These are phyloP conservation scores for Pelargonium nanum DNA, from an alignment of 345 rosid genomes.

Conservation along the genomic window DNA sequence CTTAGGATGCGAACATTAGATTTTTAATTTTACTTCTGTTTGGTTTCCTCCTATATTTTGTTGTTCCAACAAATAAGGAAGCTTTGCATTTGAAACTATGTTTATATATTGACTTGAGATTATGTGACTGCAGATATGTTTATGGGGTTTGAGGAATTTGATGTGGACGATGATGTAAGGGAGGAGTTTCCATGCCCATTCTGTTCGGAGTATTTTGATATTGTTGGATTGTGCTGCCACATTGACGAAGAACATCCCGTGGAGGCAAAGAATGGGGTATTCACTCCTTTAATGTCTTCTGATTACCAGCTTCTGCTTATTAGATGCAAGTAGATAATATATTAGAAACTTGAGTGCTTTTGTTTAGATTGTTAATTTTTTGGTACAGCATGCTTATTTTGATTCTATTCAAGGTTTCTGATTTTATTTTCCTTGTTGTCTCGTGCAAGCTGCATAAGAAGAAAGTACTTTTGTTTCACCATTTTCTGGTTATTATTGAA, in stretches of 20 bases:
- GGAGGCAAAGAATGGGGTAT: conserved; percentile 91
- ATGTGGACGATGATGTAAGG: conserved; percentile 78
- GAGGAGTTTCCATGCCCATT: conserved; percentile 97
- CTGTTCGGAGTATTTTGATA: conserved; percentile 81
- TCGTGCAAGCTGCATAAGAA: not conserved
- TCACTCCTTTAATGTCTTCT: conserved; percentile 2
- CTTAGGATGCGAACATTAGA: not conserved
- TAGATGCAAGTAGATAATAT: not conserved
- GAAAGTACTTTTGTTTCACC: not conserved
- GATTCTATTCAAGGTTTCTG: too few species aligned
- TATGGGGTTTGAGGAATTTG: conserved; percentile 76
- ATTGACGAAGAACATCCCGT: conserved; percentile 79
- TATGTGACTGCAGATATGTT: conserved; percentile 52
- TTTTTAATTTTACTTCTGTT: conserved; percentile 4
- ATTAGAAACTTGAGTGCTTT: too few species aligned
- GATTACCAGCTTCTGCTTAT: not conserved
- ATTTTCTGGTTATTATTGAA: too few species aligned
- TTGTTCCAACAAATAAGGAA: too few species aligned
- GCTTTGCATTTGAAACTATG: too few species aligned
- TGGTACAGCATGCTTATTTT: too few species aligned
- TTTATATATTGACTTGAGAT: too few species aligned
- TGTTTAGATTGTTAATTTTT: too few species aligned
- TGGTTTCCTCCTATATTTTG: too few species aligned
- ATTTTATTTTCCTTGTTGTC: too few species aligned
- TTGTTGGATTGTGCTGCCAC: conserved; percentile 82